Conservation (phyloP, 129 eudicot species). For the Glebionis coronaria region DNA sequence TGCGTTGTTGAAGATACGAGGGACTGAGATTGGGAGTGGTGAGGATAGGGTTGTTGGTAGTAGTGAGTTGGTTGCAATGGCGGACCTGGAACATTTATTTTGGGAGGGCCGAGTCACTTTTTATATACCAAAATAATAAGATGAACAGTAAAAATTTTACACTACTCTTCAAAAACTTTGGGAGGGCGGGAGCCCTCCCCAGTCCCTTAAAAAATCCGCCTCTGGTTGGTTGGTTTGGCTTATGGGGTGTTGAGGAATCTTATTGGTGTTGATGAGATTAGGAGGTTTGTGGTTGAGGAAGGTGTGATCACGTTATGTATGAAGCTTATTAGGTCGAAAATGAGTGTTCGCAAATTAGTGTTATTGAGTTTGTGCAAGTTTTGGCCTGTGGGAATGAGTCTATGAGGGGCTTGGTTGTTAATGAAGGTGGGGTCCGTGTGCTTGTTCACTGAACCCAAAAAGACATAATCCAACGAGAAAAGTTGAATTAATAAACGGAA, state of each 20-base stretch:
- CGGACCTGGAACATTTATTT: too few relatives aligned
- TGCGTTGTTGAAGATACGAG: constrained; percentile 56
- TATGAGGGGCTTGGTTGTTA: constrained; percentile 27
- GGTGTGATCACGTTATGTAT: constrained; percentile 43
- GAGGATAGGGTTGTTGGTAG: constrained; percentile 30
- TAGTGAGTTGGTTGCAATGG: constrained; percentile 55
- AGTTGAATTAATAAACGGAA: too few relatives aligned
- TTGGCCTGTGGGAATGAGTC: constrained; percentile 41
- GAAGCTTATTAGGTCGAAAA: constrained; percentile 54
- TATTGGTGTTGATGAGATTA: constrained; percentile 76
- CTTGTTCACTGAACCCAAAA: too few relatives aligned
- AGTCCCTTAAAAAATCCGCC: too few relatives aligned
- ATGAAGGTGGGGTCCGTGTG: constrained; percentile 47
- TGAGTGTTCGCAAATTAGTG: constrained; percentile 50
- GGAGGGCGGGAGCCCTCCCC: too few relatives aligned
- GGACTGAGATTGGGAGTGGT: constrained; percentile 4
- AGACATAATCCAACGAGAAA: too few relatives aligned
- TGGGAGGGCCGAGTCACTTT: too few relatives aligned
- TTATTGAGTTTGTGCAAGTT: constrained; percentile 51
- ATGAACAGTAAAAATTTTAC: too few relatives aligned
- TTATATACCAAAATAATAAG: too few relatives aligned
- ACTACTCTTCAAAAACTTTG: too few relatives aligned
- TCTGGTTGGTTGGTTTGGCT: constrained; percentile 33
- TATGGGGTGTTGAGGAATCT: constrained; percentile 82
- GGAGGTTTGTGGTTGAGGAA: constrained; percentile 74